A percentile compares a stretch with the other conserved stretches of the same genome.
Evolutionary conservation across 768 basidiomycete species (phyloP).

Genomic region (Mycena metata): DNA sequence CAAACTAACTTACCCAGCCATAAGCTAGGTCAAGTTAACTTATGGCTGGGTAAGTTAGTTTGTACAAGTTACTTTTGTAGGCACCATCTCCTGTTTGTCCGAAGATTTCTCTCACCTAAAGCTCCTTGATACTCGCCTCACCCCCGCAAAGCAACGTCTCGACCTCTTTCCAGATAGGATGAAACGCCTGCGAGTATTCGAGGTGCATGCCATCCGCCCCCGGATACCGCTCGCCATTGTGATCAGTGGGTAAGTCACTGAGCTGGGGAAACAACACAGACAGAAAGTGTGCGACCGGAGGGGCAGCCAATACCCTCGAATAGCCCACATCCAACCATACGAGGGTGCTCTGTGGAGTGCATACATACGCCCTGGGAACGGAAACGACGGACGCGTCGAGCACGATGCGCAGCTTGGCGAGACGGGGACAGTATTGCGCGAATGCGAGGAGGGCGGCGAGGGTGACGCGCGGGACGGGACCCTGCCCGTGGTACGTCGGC

Average conservation of each 20-base stretch:
- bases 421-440: not conserved
- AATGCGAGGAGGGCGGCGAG: not conserved
- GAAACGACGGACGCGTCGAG: conserved; percentile 1
- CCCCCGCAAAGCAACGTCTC: not conserved
- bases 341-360: too few species aligned
- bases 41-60: too few species aligned
- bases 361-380: not conserved
- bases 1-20: too few species aligned
- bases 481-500: not conserved
- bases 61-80: too few species aligned
- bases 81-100: too few species aligned
- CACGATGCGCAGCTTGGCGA: not conserved
- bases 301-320: not conserved
- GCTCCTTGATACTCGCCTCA: too few species aligned
- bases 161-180: not conserved
- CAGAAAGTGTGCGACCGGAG: not conserved
- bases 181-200: not conserved
- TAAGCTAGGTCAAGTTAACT: too few species aligned
- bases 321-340: not conserved
- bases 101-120: too few species aligned
- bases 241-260: not conserved
- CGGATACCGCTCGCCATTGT: not conserved
- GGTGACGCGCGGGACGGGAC: not conserved
- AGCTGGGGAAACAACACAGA: not conserved
- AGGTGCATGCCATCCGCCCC: not conserved